Base-by-base conservation (phyloP, 371 early-diverging fungal genomes). In the Mortierella polycephala region DNA sequence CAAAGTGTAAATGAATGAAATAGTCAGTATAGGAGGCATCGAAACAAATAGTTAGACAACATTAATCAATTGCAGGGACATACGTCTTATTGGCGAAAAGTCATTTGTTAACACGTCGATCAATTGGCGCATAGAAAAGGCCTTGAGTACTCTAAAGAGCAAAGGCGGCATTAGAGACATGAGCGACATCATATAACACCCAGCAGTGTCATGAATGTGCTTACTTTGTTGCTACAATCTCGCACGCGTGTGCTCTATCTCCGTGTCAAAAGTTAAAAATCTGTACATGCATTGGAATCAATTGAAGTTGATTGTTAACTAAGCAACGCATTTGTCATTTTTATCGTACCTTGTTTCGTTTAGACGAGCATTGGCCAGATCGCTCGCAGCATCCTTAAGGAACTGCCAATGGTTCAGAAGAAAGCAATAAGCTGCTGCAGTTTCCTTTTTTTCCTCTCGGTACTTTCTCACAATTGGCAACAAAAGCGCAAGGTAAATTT, bases 221-320 rank as follows among this genome's bases (percentile, higher is more conserved):
- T 41, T 72, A 82, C 82, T 80, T 82, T 64, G 72, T 82, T 0
- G 82, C 82, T 0, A 82, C 80, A 42, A 82, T 65, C 57, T 82
- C 80, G 64, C 82, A 82, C 41, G 80, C 80, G 64, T 80, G 64
- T 4, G 82, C 82, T 50, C 82, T 74, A 57, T 54, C 49, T 16
- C 45, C 39, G 21, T 6, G 39, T 37, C 20, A n/a, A 46, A 18
- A 44, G 6, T 57, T 44, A 45, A 39, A 57, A 21, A n/a, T 39
- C 21, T 7, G 51, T 14, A n/a, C 49, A 47, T n/a, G n/a, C 47
- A 30, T 30, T 30, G 30, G 30, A 4, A 4, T 30, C 30, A 30
- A 30, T 30, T 30, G 30, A 30, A 30, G 30, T 30, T 30, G 30
- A 30, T 30, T 30, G 30, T 4, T 2, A 30, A 30, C 30, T 4